Conservation (phyloP, 768 basidiomycete species). For the Sutorius australiensis region DNA sequence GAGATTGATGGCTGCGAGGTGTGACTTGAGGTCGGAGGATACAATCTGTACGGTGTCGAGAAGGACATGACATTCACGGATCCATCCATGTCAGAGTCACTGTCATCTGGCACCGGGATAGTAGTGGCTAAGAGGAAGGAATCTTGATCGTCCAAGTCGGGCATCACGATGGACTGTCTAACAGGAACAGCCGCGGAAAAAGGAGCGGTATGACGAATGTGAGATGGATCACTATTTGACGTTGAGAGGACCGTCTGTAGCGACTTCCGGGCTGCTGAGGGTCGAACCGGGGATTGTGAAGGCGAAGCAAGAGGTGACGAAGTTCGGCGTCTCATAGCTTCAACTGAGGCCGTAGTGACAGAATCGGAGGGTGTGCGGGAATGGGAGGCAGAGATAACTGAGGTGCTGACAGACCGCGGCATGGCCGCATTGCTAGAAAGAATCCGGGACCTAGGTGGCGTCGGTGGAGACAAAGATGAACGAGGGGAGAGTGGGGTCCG, state of each 20-base stretch:
- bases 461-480: slow-evolving; percentile 44
- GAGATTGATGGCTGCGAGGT: slow-evolving; percentile 49
- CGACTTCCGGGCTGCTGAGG: slow-evolving; percentile 38
- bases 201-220: slow-evolving; percentile 11
- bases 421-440: slow-evolving; percentile 35
- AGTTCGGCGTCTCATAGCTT: slow-evolving; percentile 38
- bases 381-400: slow-evolving; percentile 33
- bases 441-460: slow-evolving; percentile 40
- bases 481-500: slow-evolving; percentile 50
- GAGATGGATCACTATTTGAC: slow-evolving; percentile 27
- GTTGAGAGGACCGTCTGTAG: slow-evolving; percentile 37
- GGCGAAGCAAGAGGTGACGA: slow-evolving; percentile 46
- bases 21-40: slow-evolving; percentile 38
- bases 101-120: slow-evolving; percentile 74
- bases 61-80: slow-evolving; percentile 68
- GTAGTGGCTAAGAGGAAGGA: slow-evolving; percentile 66
- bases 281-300: slow-evolving; percentile 30
- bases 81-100: slow-evolving; percentile 60
- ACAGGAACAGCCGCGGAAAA: slow-evolving; percentile 32
- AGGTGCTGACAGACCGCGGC: slow-evolving; percentile 43
- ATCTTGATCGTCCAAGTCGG: slow-evolving; percentile 47
- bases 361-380: slow-evolving; percentile 45
- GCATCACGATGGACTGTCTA: slow-evolving; percentile 43
- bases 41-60: slow-evolving; percentile 58
- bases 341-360: slow-evolving; percentile 14